Evolutionary conservation across 352 stramenopile genomes (phyloP), one percentile per base, ranked within the genome.

Genomic region (Pythium myriotylum): DNA sequence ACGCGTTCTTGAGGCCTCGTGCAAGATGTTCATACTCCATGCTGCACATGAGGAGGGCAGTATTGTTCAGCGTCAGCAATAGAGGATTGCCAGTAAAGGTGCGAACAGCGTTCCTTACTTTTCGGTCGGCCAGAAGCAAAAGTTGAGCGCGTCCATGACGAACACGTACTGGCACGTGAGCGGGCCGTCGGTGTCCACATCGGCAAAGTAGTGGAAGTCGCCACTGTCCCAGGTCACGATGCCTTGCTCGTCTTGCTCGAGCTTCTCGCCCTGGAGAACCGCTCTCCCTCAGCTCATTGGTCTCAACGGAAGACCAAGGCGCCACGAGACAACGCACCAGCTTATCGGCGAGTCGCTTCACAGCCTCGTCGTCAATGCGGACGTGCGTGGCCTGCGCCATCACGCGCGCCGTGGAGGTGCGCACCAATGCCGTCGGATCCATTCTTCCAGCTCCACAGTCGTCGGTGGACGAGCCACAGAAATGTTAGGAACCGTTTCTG

Each of bases 1-100:
- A 54, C n/a, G 81, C 83, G 49, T 74, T 78, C 65, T 88, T 93
- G 37, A 97, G 57, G 0, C 80, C 82, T 20, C 73, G 71, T 13
- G 89, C 89, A 27, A 96, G 69, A 42, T 95, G 79, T 48, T 96
- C 87, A 56, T 97, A 97, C 73, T 97, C 88, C 67, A 96, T 85
- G 10, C 84, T 91, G 41, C 35, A 43, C 19, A 54, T n/a, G 16
- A 55, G 10, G 19, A 41, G 27, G 23, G n/a, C 19, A 64, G 5
- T 10, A 27, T 33, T 40, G 26, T 24, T 22, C 3, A 26, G 6
- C 42, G 45, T 47, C 23, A 55, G 26, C 17, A 54, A 23, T 23
- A 26, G 27, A 42, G 26, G 29, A 41, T 10, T 5, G 5, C 29
- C 29, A 35, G 29, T 10, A 35, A 10, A 10, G 29, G 5, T 5